Percentiles rank a stretch among this genome's conserved stretches.
These are phyloP conservation scores for Fusarium pininemorale DNA, from an alignment of 2,329 filamentous ascomycete species.

Conservation along the genomic window DNA sequence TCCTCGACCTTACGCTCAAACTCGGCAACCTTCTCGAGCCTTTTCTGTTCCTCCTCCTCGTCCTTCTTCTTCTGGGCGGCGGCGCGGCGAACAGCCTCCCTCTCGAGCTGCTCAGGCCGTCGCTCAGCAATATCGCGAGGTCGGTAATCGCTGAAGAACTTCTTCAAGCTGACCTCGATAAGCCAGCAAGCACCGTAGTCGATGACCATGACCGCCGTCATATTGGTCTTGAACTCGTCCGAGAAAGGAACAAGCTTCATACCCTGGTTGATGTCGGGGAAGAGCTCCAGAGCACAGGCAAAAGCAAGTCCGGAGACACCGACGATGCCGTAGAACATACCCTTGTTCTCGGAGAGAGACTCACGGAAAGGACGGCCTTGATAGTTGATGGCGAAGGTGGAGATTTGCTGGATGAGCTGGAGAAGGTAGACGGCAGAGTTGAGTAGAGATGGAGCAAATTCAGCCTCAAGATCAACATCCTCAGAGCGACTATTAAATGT, in stretches of 20 bases:
- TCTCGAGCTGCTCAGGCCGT: constrained; percentile 83
- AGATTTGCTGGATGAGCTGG: constrained; percentile 98
- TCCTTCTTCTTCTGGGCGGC: constrained; percentile 57
- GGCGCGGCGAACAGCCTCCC: constrained; percentile 72
- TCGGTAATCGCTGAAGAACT: constrained; percentile 86
- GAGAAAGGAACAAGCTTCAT: constrained; percentile 92
- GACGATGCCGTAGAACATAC: constrained; percentile 97
- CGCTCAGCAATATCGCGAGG: constrained; percentile 93
- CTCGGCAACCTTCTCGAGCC: constrained; percentile 64
- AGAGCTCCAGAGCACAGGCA: constrained; percentile 91
- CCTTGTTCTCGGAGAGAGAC: constrained; percentile 91
- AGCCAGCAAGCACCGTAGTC: constrained; percentile 89
- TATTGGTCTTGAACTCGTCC: constrained; percentile 85
- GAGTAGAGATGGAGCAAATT: constrained; percentile 91
- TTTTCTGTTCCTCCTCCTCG: constrained; percentile 63
- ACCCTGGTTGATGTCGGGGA: constrained; percentile 93
- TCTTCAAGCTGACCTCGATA: constrained; percentile 88
- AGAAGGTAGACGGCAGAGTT: constrained; percentile 98
- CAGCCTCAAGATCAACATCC: constrained; percentile 88
- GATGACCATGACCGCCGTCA: constrained; percentile 84
- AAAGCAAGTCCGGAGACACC: constrained; percentile 92
- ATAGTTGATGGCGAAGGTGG: constrained; percentile 99
- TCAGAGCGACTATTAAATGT: constrained; percentile 55
- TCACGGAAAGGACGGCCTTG: constrained; percentile 98
- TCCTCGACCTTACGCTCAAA: constrained; percentile 68